Evolutionary conservation across 192 early-diverging fungal genomes (phyloP), one percentile per base, ranked within the genome.

Genomic region (Entomortierella parvispora): DNA sequence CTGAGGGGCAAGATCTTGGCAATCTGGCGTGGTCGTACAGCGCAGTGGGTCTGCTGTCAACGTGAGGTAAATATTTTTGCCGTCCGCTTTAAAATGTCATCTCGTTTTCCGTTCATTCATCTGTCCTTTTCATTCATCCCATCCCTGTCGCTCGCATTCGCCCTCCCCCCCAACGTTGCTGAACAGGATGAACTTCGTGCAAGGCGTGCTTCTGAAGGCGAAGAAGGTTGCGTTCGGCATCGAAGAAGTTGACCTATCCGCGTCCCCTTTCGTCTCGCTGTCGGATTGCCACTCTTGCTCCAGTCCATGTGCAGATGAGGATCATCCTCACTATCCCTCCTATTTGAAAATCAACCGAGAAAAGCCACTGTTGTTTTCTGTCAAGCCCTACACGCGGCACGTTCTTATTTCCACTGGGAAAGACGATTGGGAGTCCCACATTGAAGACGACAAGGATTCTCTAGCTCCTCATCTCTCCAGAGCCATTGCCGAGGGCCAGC

Each of bases 331-430:
- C 22, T 86, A 83, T 40, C 87, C 87, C n/a, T 65, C 74, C 25
- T 85, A 85, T 43, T 62, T 89, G 17, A 82, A 85, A 7, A 74
- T 89, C 33, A 84, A 87, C 63, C 69, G 40, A 3, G 61, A 68
- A 2, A 54, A 59, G 10, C 58, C 79, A 10, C 53, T 89, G 10
- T 53, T 84, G 20, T 81, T 81, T 25, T 80, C 85, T 11, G 83
- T 87, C 37, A 84, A 84, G 44, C 85, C 87, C 3, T 89, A 89
- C 52, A 54, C 80, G 4, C 82, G 83, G 10, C 87, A 89, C 62
- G 78, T 89, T 42, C 56, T 87, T 55, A 87, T 89, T n/a, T 79
- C 82, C 25, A 89, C 87, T 0, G 85, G 83, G 2, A 58, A 80
- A 47, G 63, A 63, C 3, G 85, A 89, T 53, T 89, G 87, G 87